Evolutionary conservation across 2,329 filamentous ascomycete species (phyloP).

Genomic region (Botrytis aclada): DNA sequence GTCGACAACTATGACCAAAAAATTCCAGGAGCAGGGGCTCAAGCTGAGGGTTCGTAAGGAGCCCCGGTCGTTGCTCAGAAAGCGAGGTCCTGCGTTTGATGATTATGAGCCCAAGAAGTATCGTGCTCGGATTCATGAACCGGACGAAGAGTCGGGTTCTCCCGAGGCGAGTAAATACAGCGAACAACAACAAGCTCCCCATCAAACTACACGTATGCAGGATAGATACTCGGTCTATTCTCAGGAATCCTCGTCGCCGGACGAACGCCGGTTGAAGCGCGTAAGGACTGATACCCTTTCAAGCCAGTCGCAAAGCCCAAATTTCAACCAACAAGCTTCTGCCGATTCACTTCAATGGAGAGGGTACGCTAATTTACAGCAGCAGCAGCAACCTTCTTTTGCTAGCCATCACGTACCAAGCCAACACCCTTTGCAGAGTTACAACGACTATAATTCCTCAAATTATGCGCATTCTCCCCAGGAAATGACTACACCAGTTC

Average conservation of each 20-base stretch:
- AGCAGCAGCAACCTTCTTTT: slow-evolving; percentile 14
- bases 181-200: slow-evolving; percentile 1
- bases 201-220: slow-evolving; percentile 8
- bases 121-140: slow-evolving; percentile 15
- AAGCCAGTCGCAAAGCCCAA: slow-evolving; percentile 10
- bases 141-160: background rate
- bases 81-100: slow-evolving; percentile 36
- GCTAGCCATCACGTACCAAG: slow-evolving; percentile 4
- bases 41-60: slow-evolving; percentile 81
- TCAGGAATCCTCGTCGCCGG: slow-evolving; percentile 9
- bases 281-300: slow-evolving; percentile 1
- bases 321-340: slow-evolving; percentile 4
- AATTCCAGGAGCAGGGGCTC: slow-evolving; percentile 85
- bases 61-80: slow-evolving; percentile 51
- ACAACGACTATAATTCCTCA: slow-evolving; percentile 16
- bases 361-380: background rate
- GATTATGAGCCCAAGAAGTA: slow-evolving; percentile 37
- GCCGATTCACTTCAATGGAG: slow-evolving; percentile 8
- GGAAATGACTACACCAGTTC: slow-evolving; percentile 15
- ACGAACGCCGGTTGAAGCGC: slow-evolving; percentile 6
- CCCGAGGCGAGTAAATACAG: slow-evolving; percentile 8
- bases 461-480: slow-evolving; percentile 20
- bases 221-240: slow-evolving; percentile 14
- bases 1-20: slow-evolving; percentile 75
- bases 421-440: slow-evolving; percentile 11